Percentiles rank a stretch among this genome's conserved stretches.
Evolutionary conservation across 805 yeast species (phyloP).

Genomic region (Lipomyces starkeyi): DNA sequence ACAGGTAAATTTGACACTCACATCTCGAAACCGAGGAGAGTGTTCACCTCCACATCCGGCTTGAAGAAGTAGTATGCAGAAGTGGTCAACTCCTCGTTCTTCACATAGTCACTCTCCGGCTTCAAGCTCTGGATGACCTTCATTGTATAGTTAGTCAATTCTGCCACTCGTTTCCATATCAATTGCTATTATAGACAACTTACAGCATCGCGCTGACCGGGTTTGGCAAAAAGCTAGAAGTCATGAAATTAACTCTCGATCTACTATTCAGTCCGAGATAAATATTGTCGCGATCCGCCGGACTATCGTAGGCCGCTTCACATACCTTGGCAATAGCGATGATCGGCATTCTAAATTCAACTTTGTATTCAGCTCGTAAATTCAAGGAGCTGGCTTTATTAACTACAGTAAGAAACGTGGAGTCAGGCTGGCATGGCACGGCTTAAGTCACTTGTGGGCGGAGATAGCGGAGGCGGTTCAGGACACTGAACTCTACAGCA

Average conservation of each 20-base stretch:
- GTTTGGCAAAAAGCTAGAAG: slow-evolving; percentile 14
- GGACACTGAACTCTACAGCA: too few relatives aligned
- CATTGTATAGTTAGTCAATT: neutral
- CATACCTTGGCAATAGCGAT: slow-evolving; percentile 21
- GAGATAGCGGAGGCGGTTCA: too few relatives aligned
- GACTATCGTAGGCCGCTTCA: neutral
- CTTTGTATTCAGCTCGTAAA: neutral
- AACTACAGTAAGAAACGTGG: neutral
- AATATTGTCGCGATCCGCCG: neutral
- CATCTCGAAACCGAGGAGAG: slow-evolving; percentile 28
- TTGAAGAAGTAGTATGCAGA: slow-evolving; percentile 26
- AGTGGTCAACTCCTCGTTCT: slow-evolving; percentile 19
- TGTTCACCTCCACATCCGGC: slow-evolving; percentile 13
- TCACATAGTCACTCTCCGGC: slow-evolving; percentile 29
- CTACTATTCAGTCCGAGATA: too few relatives aligned
- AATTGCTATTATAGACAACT: neutral
- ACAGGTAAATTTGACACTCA: slow-evolving; percentile 1
- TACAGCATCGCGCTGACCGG: slow-evolving; percentile 24
- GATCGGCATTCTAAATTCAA: slow-evolving; percentile 6
- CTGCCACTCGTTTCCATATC: neutral
- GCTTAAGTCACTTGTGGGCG: too few relatives aligned
- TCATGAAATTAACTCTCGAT: neutral
- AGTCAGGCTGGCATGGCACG: too few relatives aligned
- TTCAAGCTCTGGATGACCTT: slow-evolving; percentile 24
- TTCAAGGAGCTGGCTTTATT: neutral